Evolutionary conservation across 352 stramenopile species (phyloP).

Genomic region (Nothophytophthora sp.): DNA sequence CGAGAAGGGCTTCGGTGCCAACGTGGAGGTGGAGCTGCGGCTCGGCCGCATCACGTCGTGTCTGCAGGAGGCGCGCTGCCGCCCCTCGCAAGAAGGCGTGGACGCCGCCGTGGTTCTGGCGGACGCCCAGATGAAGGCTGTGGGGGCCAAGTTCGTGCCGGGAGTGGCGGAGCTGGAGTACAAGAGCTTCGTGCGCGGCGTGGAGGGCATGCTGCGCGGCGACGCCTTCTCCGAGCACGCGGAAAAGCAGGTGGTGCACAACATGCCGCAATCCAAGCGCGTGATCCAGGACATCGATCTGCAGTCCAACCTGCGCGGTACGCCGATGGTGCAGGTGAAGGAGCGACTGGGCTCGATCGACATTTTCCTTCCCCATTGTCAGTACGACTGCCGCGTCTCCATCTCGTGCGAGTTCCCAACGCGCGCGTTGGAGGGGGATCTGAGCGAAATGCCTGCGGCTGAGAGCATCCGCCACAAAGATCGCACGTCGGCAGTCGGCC

Average conservation of each 20-base stretch:
- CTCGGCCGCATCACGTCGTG: slow-evolving; percentile 82
- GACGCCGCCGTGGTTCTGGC: slow-evolving; percentile 75
- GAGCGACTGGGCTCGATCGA: slow-evolving; percentile 81
- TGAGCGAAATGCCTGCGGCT: slow-evolving; percentile 66
- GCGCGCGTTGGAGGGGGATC: slow-evolving; percentile 53
- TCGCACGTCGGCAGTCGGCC: slow-evolving; percentile 72
- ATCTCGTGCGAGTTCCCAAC: slow-evolving; percentile 82
- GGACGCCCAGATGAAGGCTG: slow-evolving; percentile 75
- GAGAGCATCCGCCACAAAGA: slow-evolving; percentile 79
- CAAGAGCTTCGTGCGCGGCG: slow-evolving; percentile 58
- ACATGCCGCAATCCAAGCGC: slow-evolving; percentile 73
- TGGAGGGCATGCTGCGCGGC: slow-evolving; percentile 69
- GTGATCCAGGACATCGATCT: slow-evolving; percentile 77
- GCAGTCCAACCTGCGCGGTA: slow-evolving; percentile 45
- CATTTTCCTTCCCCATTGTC: slow-evolving; percentile 86
- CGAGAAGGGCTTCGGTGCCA: slow-evolving; percentile 73
- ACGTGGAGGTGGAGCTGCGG: slow-evolving; percentile 84
- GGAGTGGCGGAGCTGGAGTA: slow-evolving; percentile 76
- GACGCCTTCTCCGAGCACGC: slow-evolving; percentile 74
- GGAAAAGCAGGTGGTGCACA: slow-evolving; percentile 83
- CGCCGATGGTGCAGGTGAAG: slow-evolving; percentile 75
- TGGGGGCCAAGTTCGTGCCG: slow-evolving; percentile 81
- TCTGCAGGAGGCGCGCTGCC: slow-evolving; percentile 73
- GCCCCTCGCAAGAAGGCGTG: slow-evolving; percentile 65
- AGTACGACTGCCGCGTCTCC: slow-evolving; percentile 84